These are phyloP conservation scores for Trichoderma guizhouense DNA, from an alignment of 2,329 filamentous ascomycete species.

Conservation along the genomic window DNA sequence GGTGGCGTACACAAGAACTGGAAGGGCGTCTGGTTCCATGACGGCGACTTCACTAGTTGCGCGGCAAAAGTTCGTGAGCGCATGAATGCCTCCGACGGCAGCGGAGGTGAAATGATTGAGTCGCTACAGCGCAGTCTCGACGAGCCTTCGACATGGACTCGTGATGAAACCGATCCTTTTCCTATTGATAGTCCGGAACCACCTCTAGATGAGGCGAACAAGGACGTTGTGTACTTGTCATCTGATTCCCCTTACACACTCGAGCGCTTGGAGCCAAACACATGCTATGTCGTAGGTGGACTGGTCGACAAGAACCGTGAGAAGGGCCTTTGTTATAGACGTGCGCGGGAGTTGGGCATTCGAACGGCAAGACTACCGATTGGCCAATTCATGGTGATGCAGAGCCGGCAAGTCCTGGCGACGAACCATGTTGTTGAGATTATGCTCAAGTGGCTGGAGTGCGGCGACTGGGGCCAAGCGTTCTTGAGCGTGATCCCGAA, in stretches of 20 bases:
- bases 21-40: constrained; percentile 72
- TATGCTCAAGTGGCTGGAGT: constrained; percentile 89
- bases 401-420: constrained; percentile 77
- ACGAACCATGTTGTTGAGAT: constrained; percentile 98
- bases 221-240: constrained; percentile 75
- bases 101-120: constrained; percentile 58
- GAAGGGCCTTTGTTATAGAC: constrained; percentile 88
- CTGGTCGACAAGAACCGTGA: constrained; percentile 95
- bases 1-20: constrained; percentile 69
- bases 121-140: constrained; percentile 45
- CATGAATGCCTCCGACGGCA: constrained; percentile 49
- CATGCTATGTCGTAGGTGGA: constrained; percentile 88
- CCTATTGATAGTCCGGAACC: constrained; percentile 35
- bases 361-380: constrained; percentile 91
- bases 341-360: constrained; percentile 70
- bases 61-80: constrained; percentile 61
- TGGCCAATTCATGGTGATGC: constrained; percentile 91
- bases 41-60: constrained; percentile 70
- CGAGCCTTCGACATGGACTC: constrained; percentile 29
- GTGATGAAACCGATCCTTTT: constrained; percentile 33
- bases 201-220: constrained; percentile 31
- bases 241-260: constrained; percentile 88
- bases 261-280: constrained; percentile 78
- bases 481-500: constrained; percentile 88
- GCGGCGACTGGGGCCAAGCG: constrained; percentile 84